These are phyloP conservation scores for Fagopyrum homotropicum DNA, from an alignment of 148 eudicot species.

Conservation along the genomic window DNA sequence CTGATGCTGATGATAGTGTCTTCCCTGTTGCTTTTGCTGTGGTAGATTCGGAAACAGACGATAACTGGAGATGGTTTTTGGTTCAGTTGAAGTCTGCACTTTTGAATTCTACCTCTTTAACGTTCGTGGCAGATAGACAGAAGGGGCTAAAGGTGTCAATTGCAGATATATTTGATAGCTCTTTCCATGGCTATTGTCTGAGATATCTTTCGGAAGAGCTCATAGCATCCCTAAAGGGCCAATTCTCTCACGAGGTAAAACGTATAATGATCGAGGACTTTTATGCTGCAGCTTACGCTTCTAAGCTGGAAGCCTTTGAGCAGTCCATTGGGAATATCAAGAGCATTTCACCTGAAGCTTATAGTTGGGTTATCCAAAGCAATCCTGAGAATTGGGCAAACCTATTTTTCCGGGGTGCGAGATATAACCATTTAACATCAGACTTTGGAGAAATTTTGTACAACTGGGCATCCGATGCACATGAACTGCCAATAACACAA, in stretches of 20 bases:
- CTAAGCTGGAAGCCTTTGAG: conserved; percentile 54
- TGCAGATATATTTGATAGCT: conserved; percentile 52
- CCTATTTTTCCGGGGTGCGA: conserved; percentile 66
- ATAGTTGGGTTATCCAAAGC: conserved; percentile 71
- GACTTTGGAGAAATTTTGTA: conserved; percentile 81
- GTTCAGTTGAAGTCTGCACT: conserved; percentile 68
- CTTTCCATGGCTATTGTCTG: conserved; percentile 70
- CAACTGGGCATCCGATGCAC: conserved; percentile 88
- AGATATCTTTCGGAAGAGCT: conserved; percentile 69
- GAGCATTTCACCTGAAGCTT: conserved; percentile 74
- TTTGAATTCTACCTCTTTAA: conserved; percentile 42
- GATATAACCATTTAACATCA: conserved; percentile 74
- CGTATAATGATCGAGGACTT: conserved; percentile 79
- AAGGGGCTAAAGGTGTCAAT: conserved; percentile 79
- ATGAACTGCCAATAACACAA: conserved; percentile 88
- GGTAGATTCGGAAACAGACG: conserved; percentile 70
- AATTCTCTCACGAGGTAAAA: conserved; percentile 81
- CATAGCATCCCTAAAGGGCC: conserved; percentile 59
- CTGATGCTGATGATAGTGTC: conserved; percentile 84
- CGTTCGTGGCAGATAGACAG: conserved; percentile 70
- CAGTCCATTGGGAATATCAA: conserved; percentile 56
- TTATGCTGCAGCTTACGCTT: conserved; percentile 65
- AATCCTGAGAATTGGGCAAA: conserved; percentile 89
- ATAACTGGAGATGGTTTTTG: conserved; percentile 90
- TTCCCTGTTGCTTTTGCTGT: conserved; percentile 97